phyloP scores from a whole-genome alignment of 2,329 filamentous ascomycete species.

The Stachybotrys chartarum region DNA sequence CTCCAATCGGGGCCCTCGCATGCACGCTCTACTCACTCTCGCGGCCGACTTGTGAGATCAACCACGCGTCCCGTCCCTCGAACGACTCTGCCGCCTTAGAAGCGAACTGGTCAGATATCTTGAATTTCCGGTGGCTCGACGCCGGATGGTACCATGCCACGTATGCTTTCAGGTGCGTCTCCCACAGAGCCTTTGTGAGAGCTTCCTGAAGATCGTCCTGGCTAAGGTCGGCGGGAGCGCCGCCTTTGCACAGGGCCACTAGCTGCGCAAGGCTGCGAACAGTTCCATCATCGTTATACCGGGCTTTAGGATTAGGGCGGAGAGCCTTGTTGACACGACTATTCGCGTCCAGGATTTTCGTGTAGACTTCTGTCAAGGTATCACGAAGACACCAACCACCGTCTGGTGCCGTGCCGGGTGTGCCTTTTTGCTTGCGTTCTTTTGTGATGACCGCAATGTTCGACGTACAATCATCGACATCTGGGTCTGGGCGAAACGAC shows the following conservation, averaged over 20 bases:
- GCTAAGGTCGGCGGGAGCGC: too few species aligned
- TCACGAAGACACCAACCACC: constrained; percentile 1
- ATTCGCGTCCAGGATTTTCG: not conserved
- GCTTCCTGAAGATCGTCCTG: not conserved
- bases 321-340: not conserved
- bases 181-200: not conserved
- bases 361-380: not conserved
- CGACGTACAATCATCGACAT: not conserved
- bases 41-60: too few species aligned
- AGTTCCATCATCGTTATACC: not conserved
- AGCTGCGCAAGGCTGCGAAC: not conserved
- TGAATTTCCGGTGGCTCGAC: too few species aligned
- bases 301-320: not conserved
- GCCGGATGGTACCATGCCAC: not conserved
- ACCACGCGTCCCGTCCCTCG: too few species aligned
- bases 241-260: not conserved
- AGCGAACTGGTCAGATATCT: too few species aligned
- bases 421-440: not conserved
- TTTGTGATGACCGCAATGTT: not conserved
- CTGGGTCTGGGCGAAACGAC: not conserved
- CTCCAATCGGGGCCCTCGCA: too few species aligned
- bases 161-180: not conserved
- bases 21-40: too few species aligned
- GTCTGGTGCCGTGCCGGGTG: not conserved
- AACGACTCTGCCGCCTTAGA: too few species aligned